Evolutionary conservation across 805 yeast genomes (phyloP), one percentile per base, ranked within the genome.

Genomic region (Wickerhamiella bombiphila): DNA sequence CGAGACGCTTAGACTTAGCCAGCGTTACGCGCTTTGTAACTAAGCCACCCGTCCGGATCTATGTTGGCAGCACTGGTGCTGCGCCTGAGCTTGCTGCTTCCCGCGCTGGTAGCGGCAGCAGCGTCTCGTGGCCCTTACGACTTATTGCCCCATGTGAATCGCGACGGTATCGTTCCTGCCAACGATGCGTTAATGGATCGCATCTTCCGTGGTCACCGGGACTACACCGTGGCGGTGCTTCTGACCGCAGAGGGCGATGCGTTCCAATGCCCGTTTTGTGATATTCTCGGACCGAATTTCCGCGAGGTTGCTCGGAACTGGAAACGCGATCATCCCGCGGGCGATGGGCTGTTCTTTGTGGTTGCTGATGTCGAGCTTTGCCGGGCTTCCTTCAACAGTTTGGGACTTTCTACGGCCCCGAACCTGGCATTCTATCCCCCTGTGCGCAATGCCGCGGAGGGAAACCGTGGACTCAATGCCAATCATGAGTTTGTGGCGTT

Each of bases 261-360:
- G 43, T 69, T 86, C 52, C 81, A 80, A 9, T 91, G 98, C 61
- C 62, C 63, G 1, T 63, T 80, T 36, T 91, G 98, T 66, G 48
- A 61, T 7, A 73, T 75, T 31, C 68, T 80, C 48, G 72, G 68
- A 19, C 93, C 95, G 2, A 70, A 68, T 31, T 80, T 57, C 50
- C 68, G 68, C 14, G 52, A 59, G 31, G 57, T 83, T 29, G 93
- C 81, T 5, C 50, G 62, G 35, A 75, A 86, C 18, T 80, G 78
- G 76, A 53, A 60, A 39, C 53, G 64, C 28, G 31, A 35, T 5
- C 21, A 28, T 11, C 38, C 40, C 22, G 3, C 24, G n/a, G 47
- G 43, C 4, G 42, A 70, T 30, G 42, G 38, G 17, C 59, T 86
- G 28, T 75, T 70, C 61, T 81, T 88, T 56, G 80, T 81, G 14